These are phyloP conservation scores for Botrytis fabae DNA, from an alignment of 2,329 filamentous ascomycete species.

Conservation along the genomic window DNA sequence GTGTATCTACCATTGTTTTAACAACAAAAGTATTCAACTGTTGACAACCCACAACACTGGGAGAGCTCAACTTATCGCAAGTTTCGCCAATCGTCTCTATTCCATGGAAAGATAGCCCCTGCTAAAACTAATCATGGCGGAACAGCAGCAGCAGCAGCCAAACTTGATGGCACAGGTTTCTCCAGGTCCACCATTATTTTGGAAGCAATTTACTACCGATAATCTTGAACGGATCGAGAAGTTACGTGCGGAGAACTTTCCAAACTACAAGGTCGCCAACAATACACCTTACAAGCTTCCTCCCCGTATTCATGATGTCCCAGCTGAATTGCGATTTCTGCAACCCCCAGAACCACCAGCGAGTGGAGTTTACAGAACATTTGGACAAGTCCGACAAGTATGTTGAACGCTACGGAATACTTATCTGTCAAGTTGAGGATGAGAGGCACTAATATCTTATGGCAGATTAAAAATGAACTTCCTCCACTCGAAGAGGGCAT, in stretches of 20 bases:
- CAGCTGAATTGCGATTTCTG: slow-evolving; percentile 69
- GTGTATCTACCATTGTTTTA: neutral
- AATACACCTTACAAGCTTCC: slow-evolving; percentile 37
- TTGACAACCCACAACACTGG: neutral
- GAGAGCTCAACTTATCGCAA: neutral
- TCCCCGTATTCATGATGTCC: slow-evolving; percentile 35
- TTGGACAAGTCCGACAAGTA: slow-evolving; percentile 66
- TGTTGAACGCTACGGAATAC: slow-evolving; percentile 27
- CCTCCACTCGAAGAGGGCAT: slow-evolving; percentile 70
- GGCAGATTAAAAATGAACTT: slow-evolving; percentile 59
- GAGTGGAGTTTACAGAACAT: slow-evolving; percentile 70
- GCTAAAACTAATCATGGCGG: slow-evolving; percentile 52
- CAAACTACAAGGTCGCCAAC: slow-evolving; percentile 12
- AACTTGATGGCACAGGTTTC: slow-evolving; percentile 63
- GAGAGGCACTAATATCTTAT: neutral
- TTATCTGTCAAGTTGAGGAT: neutral
- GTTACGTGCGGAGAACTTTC: slow-evolving; percentile 43
- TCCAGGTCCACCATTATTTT: slow-evolving; percentile 87
- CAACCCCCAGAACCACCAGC: slow-evolving; percentile 77
- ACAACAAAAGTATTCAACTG: neutral
- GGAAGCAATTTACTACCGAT: slow-evolving; percentile 78
- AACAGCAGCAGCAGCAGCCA: slow-evolving; percentile 45
- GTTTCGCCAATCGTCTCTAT: neutral
- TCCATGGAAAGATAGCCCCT: neutral
- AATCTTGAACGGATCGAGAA: slow-evolving; percentile 63